phyloP scores from a whole-genome alignment of 768 basidiomycete species.

The Sistotremastrum niveocremeum region DNA sequence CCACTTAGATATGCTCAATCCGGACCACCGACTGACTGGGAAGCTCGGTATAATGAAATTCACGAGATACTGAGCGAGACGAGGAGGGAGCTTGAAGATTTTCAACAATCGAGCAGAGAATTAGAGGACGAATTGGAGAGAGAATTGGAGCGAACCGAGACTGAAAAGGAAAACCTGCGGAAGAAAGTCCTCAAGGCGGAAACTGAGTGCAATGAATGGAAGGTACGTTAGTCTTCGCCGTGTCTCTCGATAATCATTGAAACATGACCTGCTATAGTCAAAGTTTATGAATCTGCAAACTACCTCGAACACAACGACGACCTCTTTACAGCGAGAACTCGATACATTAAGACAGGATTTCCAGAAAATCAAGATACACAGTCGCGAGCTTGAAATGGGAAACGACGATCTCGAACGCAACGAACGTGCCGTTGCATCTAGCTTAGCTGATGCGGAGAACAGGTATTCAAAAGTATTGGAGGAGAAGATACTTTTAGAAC shows the following conservation, averaged over 20 bases:
- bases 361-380: slow-evolving; percentile 54
- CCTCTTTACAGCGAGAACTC: slow-evolving; percentile 84
- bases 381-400: slow-evolving; percentile 90
- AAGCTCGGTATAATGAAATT: slow-evolving; percentile 62
- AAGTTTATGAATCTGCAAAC: slow-evolving; percentile 86
- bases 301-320: slow-evolving; percentile 78
- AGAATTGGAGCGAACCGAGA: slow-evolving; percentile 81
- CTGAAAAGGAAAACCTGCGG: slow-evolving; percentile 67
- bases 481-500: slow-evolving; percentile 94
- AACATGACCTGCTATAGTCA: slow-evolving; percentile 25
- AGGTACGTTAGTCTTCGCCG: slow-evolving; percentile 37
- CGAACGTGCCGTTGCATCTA: slow-evolving; percentile 78
- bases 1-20: slow-evolving; percentile 34
- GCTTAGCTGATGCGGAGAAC: slow-evolving; percentile 69
- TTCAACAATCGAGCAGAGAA: slow-evolving; percentile 78
- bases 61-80: slow-evolving; percentile 71
- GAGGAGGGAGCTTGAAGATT: slow-evolving; percentile 74
- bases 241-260: not conserved
- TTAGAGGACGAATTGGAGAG: slow-evolving; percentile 87
- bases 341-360: slow-evolving; percentile 69
- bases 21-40: slow-evolving; percentile 49
- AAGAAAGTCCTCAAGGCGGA: slow-evolving; percentile 59
- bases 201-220: slow-evolving; percentile 81
- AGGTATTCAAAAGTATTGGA: slow-evolving; percentile 86
- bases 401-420: slow-evolving; percentile 95